These are phyloP conservation scores for Colletotrichum tropicicola DNA, from an alignment of 2,329 filamentous ascomycete genomes.

Conservation along the genomic window DNA sequence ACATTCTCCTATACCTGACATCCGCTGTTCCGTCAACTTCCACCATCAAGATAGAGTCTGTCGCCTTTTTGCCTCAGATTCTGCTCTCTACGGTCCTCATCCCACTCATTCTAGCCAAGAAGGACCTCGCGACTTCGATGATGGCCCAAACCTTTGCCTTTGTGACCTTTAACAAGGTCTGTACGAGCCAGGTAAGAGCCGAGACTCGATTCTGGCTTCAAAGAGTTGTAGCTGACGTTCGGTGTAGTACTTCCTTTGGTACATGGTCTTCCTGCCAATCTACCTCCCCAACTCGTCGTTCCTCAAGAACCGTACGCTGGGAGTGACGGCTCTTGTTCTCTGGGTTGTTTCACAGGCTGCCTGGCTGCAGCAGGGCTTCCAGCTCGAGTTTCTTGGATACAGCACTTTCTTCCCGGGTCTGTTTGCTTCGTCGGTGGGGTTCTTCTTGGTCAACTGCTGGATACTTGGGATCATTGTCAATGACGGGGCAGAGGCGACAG, in stretches of 20 bases:
- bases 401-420: slow-evolving; percentile 89
- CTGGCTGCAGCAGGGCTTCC: slow-evolving; percentile 80
- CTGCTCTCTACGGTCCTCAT: slow-evolving; percentile 81
- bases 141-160: slow-evolving; percentile 97
- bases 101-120: slow-evolving; percentile 80
- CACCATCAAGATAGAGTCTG: slow-evolving; percentile 69
- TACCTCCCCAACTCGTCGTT: slow-evolving; percentile 86
- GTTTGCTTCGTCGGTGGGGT: slow-evolving; percentile 77
- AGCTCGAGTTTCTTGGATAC: slow-evolving; percentile 80
- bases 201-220: not conserved
- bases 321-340: slow-evolving; percentile 69
- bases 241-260: slow-evolving; percentile 94
- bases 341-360: slow-evolving; percentile 82
- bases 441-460: slow-evolving; percentile 89
- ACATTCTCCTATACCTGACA: slow-evolving; percentile 86
- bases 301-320: slow-evolving; percentile 66
- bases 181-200: slow-evolving; percentile 85
- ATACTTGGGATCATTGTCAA: slow-evolving; percentile 82
- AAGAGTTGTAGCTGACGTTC: slow-evolving; percentile 25
- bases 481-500: slow-evolving; percentile 61
- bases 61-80: slow-evolving; percentile 91
- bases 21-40: slow-evolving; percentile 66
- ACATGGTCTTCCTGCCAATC: slow-evolving; percentile 90
- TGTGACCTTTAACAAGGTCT: slow-evolving; percentile 98
- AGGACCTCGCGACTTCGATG: slow-evolving; percentile 84